A percentile compares a stretch with the other conserved stretches of the same genome.
Evolutionary conservation across 129 eudicot genomes (phyloP).

Genomic region (carrot (Daucus carota)): DNA sequence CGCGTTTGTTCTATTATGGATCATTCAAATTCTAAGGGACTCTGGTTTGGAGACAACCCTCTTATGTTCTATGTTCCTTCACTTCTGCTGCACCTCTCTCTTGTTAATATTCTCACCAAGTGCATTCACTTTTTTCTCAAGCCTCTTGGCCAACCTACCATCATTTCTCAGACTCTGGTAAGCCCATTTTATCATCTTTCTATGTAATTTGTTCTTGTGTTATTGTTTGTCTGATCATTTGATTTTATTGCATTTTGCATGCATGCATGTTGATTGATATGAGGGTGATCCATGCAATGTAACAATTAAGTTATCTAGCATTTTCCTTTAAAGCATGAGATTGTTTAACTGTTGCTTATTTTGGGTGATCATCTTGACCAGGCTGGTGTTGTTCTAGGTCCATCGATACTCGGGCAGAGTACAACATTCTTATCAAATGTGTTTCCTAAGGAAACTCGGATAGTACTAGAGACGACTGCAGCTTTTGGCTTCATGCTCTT

Average conservation of each 20-base stretch:
- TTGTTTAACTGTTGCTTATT: background rate
- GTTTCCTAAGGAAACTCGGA: slow-evolving; percentile 23
- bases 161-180: slow-evolving; percentile 47
- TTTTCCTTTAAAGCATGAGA: background rate
- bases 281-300: background rate
- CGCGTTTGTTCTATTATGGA: slow-evolving; percentile 17
- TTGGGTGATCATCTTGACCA: slow-evolving; percentile 19
- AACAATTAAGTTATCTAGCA: background rate
- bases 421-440: slow-evolving; percentile 13
- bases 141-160: slow-evolving; percentile 45
- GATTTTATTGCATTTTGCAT: background rate
- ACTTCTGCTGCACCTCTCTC: slow-evolving; percentile 32
- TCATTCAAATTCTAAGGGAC: slow-evolving; percentile 24
- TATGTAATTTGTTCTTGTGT: background rate
- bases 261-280: background rate
- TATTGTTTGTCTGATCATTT: background rate
- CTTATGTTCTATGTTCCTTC: slow-evolving; percentile 26
- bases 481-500: slow-evolving; percentile 35
- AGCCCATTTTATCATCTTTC: background rate
- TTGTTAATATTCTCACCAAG: slow-evolving; percentile 26
- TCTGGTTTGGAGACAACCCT: slow-evolving; percentile 30
- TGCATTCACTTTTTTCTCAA: slow-evolving; percentile 26
- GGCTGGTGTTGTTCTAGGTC: slow-evolving; percentile 47
- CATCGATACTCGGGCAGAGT: slow-evolving; percentile 35
- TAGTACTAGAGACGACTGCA: slow-evolving; percentile 32